These are phyloP conservation scores for Chrysoporthe austroafricana DNA, from an alignment of 2,329 filamentous ascomycete genomes.

Conservation along the genomic window DNA sequence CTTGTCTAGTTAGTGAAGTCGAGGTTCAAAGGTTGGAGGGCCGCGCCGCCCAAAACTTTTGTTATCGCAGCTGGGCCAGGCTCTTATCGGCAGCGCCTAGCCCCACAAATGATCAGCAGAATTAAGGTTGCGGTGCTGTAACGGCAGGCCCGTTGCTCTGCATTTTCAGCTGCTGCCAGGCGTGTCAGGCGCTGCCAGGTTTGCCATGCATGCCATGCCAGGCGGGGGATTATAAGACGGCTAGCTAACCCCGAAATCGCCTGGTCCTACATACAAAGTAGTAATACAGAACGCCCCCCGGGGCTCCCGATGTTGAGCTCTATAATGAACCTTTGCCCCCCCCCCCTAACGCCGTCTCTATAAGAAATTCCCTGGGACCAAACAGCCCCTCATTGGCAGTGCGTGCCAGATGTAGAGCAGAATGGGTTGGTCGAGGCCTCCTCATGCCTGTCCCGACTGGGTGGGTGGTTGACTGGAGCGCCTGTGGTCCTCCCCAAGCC, in stretches of 20 bases:
- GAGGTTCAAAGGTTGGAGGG: neutral
- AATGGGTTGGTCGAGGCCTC: neutral
- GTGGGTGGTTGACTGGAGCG: neutral
- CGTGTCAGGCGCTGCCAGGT: neutral
- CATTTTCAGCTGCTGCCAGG: neutral
- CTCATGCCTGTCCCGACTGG: neutral
- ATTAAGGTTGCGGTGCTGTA: neutral
- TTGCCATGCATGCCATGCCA: neutral
- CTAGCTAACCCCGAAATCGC: neutral
- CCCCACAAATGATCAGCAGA: neutral
- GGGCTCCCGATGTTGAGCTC: neutral
- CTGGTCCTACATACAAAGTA: neutral
- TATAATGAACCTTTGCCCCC: neutral
- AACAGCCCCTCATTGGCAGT: neutral
- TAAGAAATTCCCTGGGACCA: neutral
- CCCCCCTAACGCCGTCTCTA: neutral
- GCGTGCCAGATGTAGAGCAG: neutral
- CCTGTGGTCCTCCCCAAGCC: conserved; percentile 5
- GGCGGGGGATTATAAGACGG: neutral
- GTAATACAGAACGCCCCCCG: too few relatives aligned
- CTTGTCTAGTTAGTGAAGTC: neutral
- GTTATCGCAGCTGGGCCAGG: neutral
- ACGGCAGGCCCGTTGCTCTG: neutral
- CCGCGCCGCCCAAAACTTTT: neutral
- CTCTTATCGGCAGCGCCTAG: neutral